phyloP scores from a whole-genome alignment of 163 green algal genomes.

The Smithsoniella earleae region DNA sequence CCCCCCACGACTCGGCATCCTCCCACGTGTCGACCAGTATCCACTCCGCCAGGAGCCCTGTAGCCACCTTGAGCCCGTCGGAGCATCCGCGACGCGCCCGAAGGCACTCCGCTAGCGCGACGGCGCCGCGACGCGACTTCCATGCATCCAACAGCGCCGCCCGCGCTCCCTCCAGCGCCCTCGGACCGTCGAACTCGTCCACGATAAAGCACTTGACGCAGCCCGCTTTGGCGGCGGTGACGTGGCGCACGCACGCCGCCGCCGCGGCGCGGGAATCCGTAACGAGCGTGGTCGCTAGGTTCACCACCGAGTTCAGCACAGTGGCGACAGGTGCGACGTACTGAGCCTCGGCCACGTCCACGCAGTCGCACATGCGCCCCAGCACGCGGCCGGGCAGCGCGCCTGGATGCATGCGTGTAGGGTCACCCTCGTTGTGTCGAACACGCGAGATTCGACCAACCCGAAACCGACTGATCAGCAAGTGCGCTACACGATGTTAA shows the following conservation, averaged over 20 bases:
- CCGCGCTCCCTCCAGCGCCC: background rate
- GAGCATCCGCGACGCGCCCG: background rate
- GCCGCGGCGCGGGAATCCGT: background rate
- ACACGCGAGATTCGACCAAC: too few species aligned
- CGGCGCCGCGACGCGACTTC: background rate
- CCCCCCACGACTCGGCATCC: background rate
- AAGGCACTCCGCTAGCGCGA: background rate
- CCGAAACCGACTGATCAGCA: too few species aligned
- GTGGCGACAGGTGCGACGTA: slow-evolving; percentile 19
- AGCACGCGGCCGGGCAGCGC: background rate
- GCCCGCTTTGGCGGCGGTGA: background rate
- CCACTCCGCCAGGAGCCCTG: background rate
- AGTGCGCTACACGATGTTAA: too few species aligned
- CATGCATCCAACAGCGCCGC: slow-evolving; percentile 12
- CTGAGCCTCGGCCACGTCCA: background rate
- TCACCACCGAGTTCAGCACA: background rate
- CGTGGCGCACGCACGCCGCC: background rate
- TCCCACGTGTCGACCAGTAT: background rate
- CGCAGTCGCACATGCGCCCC: background rate
- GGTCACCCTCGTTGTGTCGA: too few species aligned
- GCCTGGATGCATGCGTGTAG: too few species aligned
- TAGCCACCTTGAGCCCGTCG: background rate
- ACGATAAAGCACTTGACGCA: slow-evolving; percentile 25
- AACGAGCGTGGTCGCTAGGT: slow-evolving; percentile 5
- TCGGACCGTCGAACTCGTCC: background rate